Evolutionary conservation across 805 yeast species (phyloP).

Genomic region (Suhomyces kilbournensis): DNA sequence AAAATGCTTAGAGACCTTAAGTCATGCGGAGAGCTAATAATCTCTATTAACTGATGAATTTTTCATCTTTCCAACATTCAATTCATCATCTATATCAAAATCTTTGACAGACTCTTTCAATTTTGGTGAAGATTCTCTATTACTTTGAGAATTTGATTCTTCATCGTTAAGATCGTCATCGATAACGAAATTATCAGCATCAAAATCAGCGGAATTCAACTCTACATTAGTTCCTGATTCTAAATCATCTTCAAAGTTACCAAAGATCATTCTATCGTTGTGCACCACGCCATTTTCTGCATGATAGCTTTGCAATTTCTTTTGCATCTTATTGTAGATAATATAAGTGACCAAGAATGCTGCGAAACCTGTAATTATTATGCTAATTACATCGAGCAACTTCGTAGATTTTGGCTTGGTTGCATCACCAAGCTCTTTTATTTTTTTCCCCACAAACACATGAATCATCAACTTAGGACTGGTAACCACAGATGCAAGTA

Average conservation of each 20-base stretch:
- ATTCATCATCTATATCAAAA: not conserved
- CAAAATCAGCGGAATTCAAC: constrained; percentile 35
- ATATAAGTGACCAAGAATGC: constrained; percentile 62
- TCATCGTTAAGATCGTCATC: constrained; percentile 30
- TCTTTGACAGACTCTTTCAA: not conserved
- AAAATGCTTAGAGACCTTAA: not conserved
- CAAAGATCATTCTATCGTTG: constrained; percentile 36
- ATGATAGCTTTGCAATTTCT: constrained; percentile 30
- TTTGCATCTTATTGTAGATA: constrained; percentile 56
- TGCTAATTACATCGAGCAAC: constrained; percentile 60
- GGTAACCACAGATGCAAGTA: constrained; percentile 68
- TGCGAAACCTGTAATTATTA: constrained; percentile 53
- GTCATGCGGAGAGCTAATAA: constrained; percentile 5
- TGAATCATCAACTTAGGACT: constrained; percentile 81
- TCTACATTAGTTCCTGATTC: constrained; percentile 30
- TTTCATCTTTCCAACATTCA: constrained; percentile 1
- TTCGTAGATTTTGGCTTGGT: constrained; percentile 48
- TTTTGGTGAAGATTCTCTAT: not conserved
- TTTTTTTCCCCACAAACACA: constrained; percentile 71
- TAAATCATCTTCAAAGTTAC: constrained; percentile 39
- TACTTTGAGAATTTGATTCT: not conserved
- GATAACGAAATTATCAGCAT: constrained; percentile 40
- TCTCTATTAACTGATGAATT: constrained; percentile 7
- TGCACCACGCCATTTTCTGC: constrained; percentile 9
- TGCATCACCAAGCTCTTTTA: constrained; percentile 63